Evolutionary conservation across 2,329 filamentous ascomycete species (phyloP).

Genomic region (Harringtonia aguacate): DNA sequence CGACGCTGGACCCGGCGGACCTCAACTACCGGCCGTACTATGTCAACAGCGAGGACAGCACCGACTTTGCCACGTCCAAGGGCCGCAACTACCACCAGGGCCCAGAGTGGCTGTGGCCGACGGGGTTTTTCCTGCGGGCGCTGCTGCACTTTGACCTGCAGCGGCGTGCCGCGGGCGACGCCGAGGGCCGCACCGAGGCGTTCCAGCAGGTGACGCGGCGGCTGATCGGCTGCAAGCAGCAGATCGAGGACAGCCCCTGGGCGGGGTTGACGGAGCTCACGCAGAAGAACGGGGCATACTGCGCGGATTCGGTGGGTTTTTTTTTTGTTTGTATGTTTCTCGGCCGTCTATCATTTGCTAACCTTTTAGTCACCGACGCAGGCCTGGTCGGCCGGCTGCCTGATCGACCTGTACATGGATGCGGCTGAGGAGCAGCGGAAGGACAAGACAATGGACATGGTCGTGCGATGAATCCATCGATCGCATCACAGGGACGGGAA

Average conservation of each 20-base stretch:
- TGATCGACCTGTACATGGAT: slow-evolving; percentile 95
- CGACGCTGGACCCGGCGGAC: slow-evolving; percentile 85
- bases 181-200: slow-evolving; percentile 66
- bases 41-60: slow-evolving; percentile 86
- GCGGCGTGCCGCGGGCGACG: slow-evolving; percentile 45
- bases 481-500: too few relatives aligned
- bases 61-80: slow-evolving; percentile 84
- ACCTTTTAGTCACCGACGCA: slow-evolving; percentile 70
- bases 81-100: slow-evolving; percentile 97
- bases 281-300: slow-evolving; percentile 76
- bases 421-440: slow-evolving; percentile 46
- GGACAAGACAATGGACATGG: slow-evolving; percentile 2
- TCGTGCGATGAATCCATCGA: slow-evolving; percentile 3
- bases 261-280: slow-evolving; percentile 88
- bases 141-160: slow-evolving; percentile 81
- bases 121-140: slow-evolving; percentile 87
- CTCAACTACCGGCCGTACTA: slow-evolving; percentile 93
- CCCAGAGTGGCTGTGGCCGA: slow-evolving; percentile 97
- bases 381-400: slow-evolving; percentile 88
- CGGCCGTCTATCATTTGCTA: neutral
- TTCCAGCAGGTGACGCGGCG: slow-evolving; percentile 91
- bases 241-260: slow-evolving; percentile 73
- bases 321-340: neutral
- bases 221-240: slow-evolving; percentile 72
- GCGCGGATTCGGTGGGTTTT: slow-evolving; percentile 70